Conservation (phyloP, 495 filamentous ascomycete species). For the Patellaria atrata region DNA sequence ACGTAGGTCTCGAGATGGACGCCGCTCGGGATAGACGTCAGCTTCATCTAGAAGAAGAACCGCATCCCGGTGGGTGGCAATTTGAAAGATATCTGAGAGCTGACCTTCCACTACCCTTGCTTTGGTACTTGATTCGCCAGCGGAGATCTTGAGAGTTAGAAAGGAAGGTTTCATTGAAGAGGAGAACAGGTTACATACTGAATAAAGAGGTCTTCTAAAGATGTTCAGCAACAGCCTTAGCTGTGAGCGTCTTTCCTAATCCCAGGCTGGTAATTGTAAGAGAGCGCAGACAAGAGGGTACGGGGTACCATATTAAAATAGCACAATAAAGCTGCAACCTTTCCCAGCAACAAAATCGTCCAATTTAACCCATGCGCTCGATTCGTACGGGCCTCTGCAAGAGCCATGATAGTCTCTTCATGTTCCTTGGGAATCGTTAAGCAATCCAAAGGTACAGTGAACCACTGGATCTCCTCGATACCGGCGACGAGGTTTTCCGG, state of each 20-base stretch:
- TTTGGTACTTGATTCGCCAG: neutral
- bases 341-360: constrained; percentile 1
- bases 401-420: constrained; percentile 1
- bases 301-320: constrained; percentile 1
- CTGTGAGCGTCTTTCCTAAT: constrained; percentile 5
- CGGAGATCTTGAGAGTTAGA: constrained; percentile 2
- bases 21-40: neutral
- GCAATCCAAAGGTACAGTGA: neutral
- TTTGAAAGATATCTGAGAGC: neutral
- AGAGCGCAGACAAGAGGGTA: too few relatives aligned
- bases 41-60: constrained; percentile 2
- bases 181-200: neutral
- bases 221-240: constrained; percentile 2
- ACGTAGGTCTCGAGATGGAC: neutral
- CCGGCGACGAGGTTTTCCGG: constrained; percentile 2
- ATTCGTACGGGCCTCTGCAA: constrained; percentile 1
- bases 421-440: neutral
- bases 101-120: neutral
- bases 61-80: neutral
- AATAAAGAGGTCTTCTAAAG: constrained; percentile 1
- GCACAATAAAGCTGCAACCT: constrained; percentile 1
- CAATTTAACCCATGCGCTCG: neutral
- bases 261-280: constrained; percentile 1
- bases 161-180: too few relatives aligned
- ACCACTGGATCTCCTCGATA: constrained; percentile 3